phyloP scores from a whole-genome alignment of 192 early-diverging fungal genomes.

The Phlyctochytrium planicorne region DNA sequence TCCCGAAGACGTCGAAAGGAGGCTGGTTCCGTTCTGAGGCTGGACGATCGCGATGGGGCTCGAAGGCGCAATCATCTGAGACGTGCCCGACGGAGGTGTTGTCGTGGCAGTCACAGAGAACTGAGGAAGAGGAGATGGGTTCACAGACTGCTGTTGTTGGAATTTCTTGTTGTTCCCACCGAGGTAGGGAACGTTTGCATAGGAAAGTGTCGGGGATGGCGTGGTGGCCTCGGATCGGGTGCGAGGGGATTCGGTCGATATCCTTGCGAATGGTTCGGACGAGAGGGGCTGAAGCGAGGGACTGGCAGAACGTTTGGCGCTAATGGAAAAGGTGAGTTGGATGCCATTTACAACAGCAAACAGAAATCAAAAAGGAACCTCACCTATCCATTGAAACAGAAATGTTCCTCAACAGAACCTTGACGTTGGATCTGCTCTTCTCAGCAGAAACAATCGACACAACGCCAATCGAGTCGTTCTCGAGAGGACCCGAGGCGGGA shows the following conservation, averaged over 20 bases:
- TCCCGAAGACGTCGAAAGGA: no score
- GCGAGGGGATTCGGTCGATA: background rate
- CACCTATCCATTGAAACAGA: background rate
- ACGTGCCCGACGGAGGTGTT: background rate
- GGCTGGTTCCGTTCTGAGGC: no score
- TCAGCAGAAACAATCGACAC: background rate
- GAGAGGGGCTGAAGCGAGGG: background rate
- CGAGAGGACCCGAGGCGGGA: background rate
- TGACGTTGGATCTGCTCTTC: slow-evolving; percentile 6
- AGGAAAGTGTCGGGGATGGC: background rate
- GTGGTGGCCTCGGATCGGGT: background rate
- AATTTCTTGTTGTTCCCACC: no score
- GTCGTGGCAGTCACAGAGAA: background rate
- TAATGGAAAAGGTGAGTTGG: background rate
- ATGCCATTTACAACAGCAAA: no score
- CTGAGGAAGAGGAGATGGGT: no score
- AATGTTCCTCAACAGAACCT: slow-evolving; percentile 5
- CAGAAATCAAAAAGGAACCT: background rate
- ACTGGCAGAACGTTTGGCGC: background rate
- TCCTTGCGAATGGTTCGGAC: background rate
- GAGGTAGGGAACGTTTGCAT: background rate
- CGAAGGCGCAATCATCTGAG: background rate
- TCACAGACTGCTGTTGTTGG: no score
- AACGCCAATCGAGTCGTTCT: background rate
- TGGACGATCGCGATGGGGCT: background rate